Evolutionary conservation across 1,284 basidiomycete genomes (phyloP).

Genomic region (Moesziomyces aphidis): DNA sequence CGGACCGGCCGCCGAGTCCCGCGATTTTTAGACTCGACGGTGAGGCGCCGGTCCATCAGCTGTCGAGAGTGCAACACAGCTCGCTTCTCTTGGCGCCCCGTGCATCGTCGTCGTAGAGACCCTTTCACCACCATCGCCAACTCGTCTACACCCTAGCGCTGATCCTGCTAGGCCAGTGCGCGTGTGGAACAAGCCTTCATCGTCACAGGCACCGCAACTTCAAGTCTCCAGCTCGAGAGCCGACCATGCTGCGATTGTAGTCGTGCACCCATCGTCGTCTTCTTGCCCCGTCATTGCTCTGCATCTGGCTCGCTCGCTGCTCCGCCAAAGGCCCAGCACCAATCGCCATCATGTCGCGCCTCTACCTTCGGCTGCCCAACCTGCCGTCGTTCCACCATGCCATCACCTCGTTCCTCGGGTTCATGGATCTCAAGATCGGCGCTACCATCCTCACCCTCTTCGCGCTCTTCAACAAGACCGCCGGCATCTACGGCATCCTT

Average conservation of each 20-base stretch:
- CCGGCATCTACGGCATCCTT: conserved; percentile 94
- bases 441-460: conserved; percentile 65
- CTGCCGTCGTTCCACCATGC: conserved; percentile 52
- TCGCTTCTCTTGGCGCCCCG: too few species aligned
- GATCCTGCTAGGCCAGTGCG: too few species aligned
- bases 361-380: conserved; percentile 55
- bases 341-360: conserved; percentile 45
- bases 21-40: too few species aligned
- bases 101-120: too few species aligned
- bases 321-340: too few species aligned
- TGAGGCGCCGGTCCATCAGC: too few species aligned
- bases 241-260: background rate
- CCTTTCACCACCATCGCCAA: too few species aligned
- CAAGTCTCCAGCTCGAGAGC: background rate
- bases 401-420: conserved; percentile 63
- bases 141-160: too few species aligned
- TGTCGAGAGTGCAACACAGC: too few species aligned
- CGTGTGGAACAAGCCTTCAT: too few species aligned
- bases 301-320: too few species aligned
- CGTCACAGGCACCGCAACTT: background rate
- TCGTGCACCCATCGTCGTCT: background rate
- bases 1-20: too few species aligned
- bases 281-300: background rate
- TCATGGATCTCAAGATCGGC: conserved; percentile 66
- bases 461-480: conserved; percentile 91